Percentiles rank a stretch among this genome's conserved stretches.
phyloP scores from a whole-genome alignment of 2,329 filamentous ascomycete species.

The Didymella pomorum region DNA sequence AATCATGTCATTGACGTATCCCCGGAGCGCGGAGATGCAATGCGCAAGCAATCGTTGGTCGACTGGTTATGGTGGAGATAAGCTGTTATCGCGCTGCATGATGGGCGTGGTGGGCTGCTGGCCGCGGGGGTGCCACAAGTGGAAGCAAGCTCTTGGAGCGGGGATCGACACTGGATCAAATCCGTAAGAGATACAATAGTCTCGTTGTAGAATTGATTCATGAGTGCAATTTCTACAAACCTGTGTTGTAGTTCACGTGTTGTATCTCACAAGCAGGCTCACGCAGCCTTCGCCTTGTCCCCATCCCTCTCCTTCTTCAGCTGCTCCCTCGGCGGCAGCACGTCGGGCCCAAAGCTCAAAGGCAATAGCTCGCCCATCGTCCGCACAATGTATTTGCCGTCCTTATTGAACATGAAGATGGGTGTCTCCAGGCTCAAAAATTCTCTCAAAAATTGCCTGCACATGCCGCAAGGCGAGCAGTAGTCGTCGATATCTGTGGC shows the following conservation, averaged over 20 bases:
- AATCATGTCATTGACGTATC: slow-evolving; percentile 38
- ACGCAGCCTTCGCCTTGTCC: slow-evolving; percentile 34
- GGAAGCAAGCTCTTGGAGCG: neutral
- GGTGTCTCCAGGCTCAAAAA: slow-evolving; percentile 65
- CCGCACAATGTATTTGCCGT: slow-evolving; percentile 74
- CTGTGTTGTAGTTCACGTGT: neutral
- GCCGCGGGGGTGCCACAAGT: slow-evolving; percentile 15
- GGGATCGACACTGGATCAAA: neutral
- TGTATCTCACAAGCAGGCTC: neutral
- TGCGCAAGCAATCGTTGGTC: slow-evolving; percentile 17
- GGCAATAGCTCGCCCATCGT: slow-evolving; percentile 69
- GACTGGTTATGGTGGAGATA: slow-evolving; percentile 14
- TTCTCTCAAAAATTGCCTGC: slow-evolving; percentile 75
- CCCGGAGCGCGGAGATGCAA: slow-evolving; percentile 51
- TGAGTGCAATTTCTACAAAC: neutral
- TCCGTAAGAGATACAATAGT: neutral
- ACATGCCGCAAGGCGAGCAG: slow-evolving; percentile 86
- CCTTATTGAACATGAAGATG: slow-evolving; percentile 91
- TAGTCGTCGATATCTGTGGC: slow-evolving; percentile 72
- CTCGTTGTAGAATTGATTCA: neutral
- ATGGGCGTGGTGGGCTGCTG: slow-evolving; percentile 3
- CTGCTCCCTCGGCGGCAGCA: slow-evolving; percentile 50
- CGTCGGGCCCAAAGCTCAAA: slow-evolving; percentile 63
- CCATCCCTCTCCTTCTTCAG: slow-evolving; percentile 40
- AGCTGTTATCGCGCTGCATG: slow-evolving; percentile 20